Percentiles rank a stretch among this genome's conserved stretches.
Conservation (phyloP, 2,329 filamentous ascomycete genomes). For the Blastomyces parvus region DNA sequence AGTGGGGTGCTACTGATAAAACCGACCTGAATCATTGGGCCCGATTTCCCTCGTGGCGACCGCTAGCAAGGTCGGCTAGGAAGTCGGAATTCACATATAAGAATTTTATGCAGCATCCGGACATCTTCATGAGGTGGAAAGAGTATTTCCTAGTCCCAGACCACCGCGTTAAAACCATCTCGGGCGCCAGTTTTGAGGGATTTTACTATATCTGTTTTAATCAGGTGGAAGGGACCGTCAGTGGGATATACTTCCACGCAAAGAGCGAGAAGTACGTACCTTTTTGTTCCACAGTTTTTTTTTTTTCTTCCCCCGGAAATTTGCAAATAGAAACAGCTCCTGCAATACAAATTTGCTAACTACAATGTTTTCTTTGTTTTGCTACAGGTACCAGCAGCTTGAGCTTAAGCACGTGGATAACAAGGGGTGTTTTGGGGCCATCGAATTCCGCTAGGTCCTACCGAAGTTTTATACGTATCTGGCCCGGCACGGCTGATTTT, state of each 20-base stretch:
- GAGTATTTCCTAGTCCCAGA: conserved; percentile 96
- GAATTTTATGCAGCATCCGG: conserved; percentile 68
- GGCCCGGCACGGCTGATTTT: neutral
- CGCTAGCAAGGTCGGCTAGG: conserved; percentile 56
- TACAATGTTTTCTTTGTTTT: conserved; percentile 6
- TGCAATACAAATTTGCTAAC: neutral
- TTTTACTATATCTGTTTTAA: conserved; percentile 99
- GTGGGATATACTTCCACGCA: conserved; percentile 93
- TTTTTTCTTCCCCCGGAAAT: neutral
- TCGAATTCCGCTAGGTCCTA: conserved; percentile 68
- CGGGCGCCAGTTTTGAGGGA: conserved; percentile 90
- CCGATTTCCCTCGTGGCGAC: conserved; percentile 78
- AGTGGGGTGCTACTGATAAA: conserved; percentile 87
- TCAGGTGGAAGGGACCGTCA: conserved; percentile 74
- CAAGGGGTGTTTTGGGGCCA: conserved; percentile 68
- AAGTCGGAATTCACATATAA: conserved; percentile 50
- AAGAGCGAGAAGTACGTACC: conserved; percentile 86
- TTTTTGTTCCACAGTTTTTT: neutral
- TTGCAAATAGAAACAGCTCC: neutral
- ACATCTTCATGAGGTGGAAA: conserved; percentile 99
- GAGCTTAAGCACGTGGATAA: conserved; percentile 83
- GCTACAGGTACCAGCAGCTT: conserved; percentile 73
- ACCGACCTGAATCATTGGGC: conserved; percentile 90
- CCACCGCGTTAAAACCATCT: conserved; percentile 81
- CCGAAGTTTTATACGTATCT: neutral